Evolutionary conservation across 2,329 filamentous ascomycete species (phyloP), one percentile per base, ranked within the genome.

Genomic region (Trichoderma breve): DNA sequence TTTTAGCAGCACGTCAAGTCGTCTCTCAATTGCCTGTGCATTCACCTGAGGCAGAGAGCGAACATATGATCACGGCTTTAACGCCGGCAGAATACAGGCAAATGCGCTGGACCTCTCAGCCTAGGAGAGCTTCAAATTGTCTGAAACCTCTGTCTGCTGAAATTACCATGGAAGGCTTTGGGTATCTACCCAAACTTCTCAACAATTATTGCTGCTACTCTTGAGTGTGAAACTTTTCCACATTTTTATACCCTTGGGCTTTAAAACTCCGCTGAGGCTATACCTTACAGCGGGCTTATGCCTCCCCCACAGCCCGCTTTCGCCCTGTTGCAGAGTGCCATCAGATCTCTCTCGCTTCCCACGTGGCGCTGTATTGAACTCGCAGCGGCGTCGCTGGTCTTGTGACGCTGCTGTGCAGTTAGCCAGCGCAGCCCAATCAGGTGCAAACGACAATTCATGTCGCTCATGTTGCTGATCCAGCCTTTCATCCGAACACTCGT

Each of bases 321-420:
- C 26, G 67, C 57, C 66, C 55, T 14, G 36, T 60, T 70, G 60
- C 60, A 57, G 68, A 63, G 68, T 39, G 28, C 68, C 58, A 62
- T 62, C 67, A 71, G 51, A 71, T 64, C 68, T 30, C 68, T 64
- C 15, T 30, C 60, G 60, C 43, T 64, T 64, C 60, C 68, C 68
- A 71, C 68, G 68, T 71, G 68, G 68, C 68, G 28, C 51, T 58
- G 57, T 26, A 51, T 70, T 26, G 36, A 47, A 26, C 30, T 34
- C 36, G 66, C 55, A 69, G 53, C 34, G 66, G 65, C 65, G 55
- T 32, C 55, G 66, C 36, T 14, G 55, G 68, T 71, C 68, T 71
- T 60, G 68, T 71, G 68, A 71, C 47, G 47, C 64, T 57, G 26
- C 47, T 67, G 18, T 67, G 64, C 64, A 55, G 9, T 69, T 43